These are phyloP conservation scores for Limnanthes douglasii DNA, from an alignment of 345 rosid genomes.

Conservation along the genomic window DNA sequence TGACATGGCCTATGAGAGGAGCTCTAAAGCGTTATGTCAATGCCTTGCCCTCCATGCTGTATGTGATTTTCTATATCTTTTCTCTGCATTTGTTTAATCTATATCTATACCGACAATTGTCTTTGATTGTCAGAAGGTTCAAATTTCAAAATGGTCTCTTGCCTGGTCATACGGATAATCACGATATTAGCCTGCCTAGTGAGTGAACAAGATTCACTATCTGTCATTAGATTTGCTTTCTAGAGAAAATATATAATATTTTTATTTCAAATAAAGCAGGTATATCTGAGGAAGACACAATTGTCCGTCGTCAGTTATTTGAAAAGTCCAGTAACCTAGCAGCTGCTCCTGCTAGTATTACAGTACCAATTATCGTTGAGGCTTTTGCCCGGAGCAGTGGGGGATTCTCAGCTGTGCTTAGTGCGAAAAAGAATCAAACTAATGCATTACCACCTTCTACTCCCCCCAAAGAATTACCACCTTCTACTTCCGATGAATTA, in stretches of 20 bases:
- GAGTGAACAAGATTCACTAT: no score
- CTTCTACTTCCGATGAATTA: conserved; percentile 11
- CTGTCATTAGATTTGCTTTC: no score
- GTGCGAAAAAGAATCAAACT: conserved; percentile 11
- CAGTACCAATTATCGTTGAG: conserved; percentile 19
- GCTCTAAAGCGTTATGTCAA: conserved; percentile 14
- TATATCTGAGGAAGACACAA: conserved; percentile 14
- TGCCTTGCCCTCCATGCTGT: conserved; percentile 14
- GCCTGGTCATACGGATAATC: conserved; percentile 6
- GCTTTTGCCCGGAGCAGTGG: conserved; percentile 48
- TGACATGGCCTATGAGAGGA: conserved; percentile 15
- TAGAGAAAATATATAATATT: no score
- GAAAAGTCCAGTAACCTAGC: conserved; percentile 36
- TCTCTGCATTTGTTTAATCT: neutral
- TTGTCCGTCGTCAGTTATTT: conserved; percentile 39
- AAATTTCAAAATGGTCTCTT: conserved; percentile 13
- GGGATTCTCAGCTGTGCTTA: conserved; percentile 40
- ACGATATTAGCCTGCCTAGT: conserved; percentile 12
- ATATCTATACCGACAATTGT: conserved; percentile 8
- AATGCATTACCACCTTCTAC: conserved; percentile 8
- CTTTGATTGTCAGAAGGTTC: conserved; percentile 19
- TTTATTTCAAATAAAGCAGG: conserved; percentile 10
- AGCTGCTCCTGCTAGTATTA: conserved; percentile 18
- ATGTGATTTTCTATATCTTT: neutral
- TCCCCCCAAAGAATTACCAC: conserved; percentile 5